Base-by-base conservation (phyloP, 2,329 filamentous ascomycete species). In the Podosphaera xanthii region DNA sequence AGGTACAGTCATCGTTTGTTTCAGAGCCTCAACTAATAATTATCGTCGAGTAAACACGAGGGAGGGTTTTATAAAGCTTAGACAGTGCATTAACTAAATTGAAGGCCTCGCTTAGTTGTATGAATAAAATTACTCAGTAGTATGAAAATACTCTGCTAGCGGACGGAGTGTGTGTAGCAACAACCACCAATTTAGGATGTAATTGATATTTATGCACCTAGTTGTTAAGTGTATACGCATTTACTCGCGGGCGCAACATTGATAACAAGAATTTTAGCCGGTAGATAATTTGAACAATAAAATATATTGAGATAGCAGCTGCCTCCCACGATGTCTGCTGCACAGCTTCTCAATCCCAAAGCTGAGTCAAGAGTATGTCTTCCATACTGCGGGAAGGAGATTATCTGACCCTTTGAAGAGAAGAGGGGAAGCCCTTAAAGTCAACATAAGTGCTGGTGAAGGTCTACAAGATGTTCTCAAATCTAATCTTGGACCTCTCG, bases 331-430 rank as follows among this genome's bases (percentile, higher is more conserved):
- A 97, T 97, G 92, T 97, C 90, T 75, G 92, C 92, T 67, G 90
- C 92, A 70, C 91, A 97, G 76, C 83, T 98, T 69, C 84, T 98
- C 65, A 98, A 98, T 74, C 92, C 92, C 63, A 98, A 98, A 78
- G 92, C 92, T 69, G 92, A 98, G 77, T 96, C 90, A 68, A 84
- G 92, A 75, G 89, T 94, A 78, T 68, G 86, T 62, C 34, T 61
- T 55, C 60, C 40, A 58, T 60, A 59, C 58, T 60, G 10, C 12
- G 62, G 62, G 59, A 60, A 58, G 3, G 3, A 12, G 53, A 42
- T n/a, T 60, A 66, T 67, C 66, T 67, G 65, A 67, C 65, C 59
- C 60, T 65, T 63, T 65, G 67, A 69, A 94, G 89, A 84, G 92
- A 78, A 84, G 92, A 77, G 92, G 88, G 73, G 92, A 98, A 82